Conservation (phyloP, 2,329 filamentous ascomycete species). For the Exophiala sp. region DNA sequence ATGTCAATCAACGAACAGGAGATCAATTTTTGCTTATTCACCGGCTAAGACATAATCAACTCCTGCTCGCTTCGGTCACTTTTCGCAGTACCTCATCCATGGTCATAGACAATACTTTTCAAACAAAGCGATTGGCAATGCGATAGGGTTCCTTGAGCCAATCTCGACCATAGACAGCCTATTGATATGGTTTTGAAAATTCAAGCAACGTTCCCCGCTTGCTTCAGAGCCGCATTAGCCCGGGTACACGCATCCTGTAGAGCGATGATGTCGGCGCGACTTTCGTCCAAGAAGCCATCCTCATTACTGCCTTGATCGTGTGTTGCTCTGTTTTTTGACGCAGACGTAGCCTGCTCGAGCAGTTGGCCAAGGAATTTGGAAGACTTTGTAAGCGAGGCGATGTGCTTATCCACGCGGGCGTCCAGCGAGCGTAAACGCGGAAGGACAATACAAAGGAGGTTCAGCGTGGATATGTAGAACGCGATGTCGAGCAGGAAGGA, state of each 20-base stretch:
- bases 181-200: background rate
- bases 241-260: conserved; percentile 24
- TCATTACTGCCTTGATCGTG: conserved; percentile 1
- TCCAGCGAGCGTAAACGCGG: conserved; percentile 10
- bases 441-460: conserved; percentile 22
- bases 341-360: conserved; percentile 11
- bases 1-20: too few species aligned
- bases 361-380: conserved; percentile 12
- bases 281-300: conserved; percentile 10
- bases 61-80: too few species aligned
- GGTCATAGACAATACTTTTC: too few species aligned
- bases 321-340: background rate
- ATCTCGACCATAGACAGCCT: too few species aligned
- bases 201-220: background rate
- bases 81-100: too few species aligned
- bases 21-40: too few species aligned
- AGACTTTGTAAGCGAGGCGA: conserved; percentile 9
- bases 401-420: conserved; percentile 1
- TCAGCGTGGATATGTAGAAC: conserved; percentile 27
- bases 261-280: conserved; percentile 23
- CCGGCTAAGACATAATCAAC: too few species aligned
- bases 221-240: conserved; percentile 6
- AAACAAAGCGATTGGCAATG: too few species aligned
- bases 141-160: too few species aligned
- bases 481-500: conserved; percentile 23